A percentile compares a stretch with the other conserved stretches of the same genome.
Conservation (phyloP, 2,329 filamentous ascomycete species). For the Teratosphaeria pseudoeucalypti region DNA sequence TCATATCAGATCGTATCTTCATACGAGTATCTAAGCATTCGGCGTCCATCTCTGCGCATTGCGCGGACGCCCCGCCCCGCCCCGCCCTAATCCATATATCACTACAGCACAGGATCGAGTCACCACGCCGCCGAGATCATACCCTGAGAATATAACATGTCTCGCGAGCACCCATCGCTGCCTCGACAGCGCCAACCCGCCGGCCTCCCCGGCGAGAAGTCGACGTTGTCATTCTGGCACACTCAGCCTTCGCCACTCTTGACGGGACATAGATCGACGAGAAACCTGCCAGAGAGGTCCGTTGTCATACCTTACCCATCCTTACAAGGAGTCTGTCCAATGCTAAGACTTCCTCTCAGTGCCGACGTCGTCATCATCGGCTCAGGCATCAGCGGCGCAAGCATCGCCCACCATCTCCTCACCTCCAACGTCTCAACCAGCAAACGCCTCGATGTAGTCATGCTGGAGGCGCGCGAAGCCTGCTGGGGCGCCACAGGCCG, state of each 20-base stretch:
- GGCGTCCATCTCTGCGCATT: too few relatives aligned
- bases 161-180: constrained; percentile 11
- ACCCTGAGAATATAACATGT: constrained; percentile 5
- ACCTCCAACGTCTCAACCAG: constrained; percentile 26
- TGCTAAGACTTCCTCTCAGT: constrained; percentile 7
- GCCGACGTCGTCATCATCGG: constrained; percentile 65
- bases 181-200: constrained; percentile 12
- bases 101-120: neutral
- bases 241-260: constrained; percentile 54
- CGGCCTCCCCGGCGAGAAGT: constrained; percentile 15
- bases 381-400: constrained; percentile 66
- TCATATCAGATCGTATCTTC: neutral
- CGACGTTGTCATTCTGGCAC: constrained; percentile 58
- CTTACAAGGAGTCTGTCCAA: neutral
- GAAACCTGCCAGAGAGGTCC: constrained; percentile 43
- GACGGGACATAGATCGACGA: constrained; percentile 57
- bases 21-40: neutral
- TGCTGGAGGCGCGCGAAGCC: constrained; percentile 69
- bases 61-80: neutral
- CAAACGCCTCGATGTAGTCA: constrained; percentile 45
- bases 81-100: neutral
- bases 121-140: neutral
- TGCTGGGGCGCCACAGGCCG: constrained; percentile 78
- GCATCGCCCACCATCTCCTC: constrained; percentile 50
- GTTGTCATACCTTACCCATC: neutral